These are phyloP conservation scores for Gossypium aridum DNA, from an alignment of 441 rosid species.

Conservation along the genomic window DNA sequence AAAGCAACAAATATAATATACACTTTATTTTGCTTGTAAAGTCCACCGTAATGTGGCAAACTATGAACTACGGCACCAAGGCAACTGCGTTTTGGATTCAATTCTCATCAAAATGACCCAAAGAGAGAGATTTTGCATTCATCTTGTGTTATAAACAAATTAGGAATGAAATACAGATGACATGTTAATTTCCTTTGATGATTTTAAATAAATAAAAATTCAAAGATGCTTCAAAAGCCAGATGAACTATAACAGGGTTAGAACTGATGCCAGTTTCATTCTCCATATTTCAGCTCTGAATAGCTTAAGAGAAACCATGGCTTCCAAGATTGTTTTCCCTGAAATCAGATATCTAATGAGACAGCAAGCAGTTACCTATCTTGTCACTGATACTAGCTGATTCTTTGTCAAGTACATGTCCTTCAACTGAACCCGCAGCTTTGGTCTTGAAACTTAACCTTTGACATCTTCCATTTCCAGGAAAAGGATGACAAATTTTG, in stretches of 20 bases:
- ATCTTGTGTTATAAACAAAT: background rate
- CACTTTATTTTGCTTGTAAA: background rate
- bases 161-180: background rate
- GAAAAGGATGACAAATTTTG: slow-evolving; percentile 17
- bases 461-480: slow-evolving; percentile 22
- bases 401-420: slow-evolving; percentile 44
- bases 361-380: slow-evolving; percentile 34
- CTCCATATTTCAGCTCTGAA: background rate
- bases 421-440: slow-evolving; percentile 46
- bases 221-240: background rate
- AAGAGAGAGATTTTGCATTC: background rate
- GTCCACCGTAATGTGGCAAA: background rate
- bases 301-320: background rate
- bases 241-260: background rate
- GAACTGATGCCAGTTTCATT: background rate
- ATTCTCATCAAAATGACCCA: background rate
- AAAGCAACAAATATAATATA: background rate
- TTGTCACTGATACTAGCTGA: slow-evolving; percentile 28
- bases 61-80: background rate
- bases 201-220: background rate
- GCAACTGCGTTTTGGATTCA: background rate
- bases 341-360: background rate
- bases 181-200: background rate
- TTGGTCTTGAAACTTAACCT: slow-evolving; percentile 31
- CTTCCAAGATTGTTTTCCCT: background rate